Percentiles rank a stretch among this genome's conserved stretches.
phyloP scores from a whole-genome alignment of 192 early-diverging fungal genomes.

The Umbelopsis vinacea region DNA sequence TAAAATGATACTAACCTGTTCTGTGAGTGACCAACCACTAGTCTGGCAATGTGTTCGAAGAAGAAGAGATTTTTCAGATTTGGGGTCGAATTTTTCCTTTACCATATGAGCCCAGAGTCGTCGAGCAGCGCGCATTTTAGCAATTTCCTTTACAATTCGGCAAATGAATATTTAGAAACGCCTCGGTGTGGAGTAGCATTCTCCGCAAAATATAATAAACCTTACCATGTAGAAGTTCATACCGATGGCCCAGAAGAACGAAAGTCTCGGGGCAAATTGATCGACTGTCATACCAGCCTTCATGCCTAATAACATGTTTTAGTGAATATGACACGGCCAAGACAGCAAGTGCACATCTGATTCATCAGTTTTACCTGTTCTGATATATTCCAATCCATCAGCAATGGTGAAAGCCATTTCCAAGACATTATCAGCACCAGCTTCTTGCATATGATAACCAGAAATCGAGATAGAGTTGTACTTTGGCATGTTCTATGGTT shows the following conservation, averaged over 20 bases:
- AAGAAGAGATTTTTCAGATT: slow-evolving; percentile 77
- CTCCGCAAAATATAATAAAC: not conserved
- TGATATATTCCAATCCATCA: slow-evolving; percentile 84
- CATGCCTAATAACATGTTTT: slow-evolving; percentile 50
- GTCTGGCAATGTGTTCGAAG: slow-evolving; percentile 92
- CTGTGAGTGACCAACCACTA: slow-evolving; percentile 89
- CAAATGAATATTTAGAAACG: not conserved
- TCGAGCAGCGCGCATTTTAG: slow-evolving; percentile 87
- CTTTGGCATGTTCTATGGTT: slow-evolving; percentile 79
- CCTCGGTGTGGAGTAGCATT: too few species aligned
- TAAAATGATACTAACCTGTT: slow-evolving; percentile 57
- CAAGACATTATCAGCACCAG: slow-evolving; percentile 85
- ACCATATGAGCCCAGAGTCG: slow-evolving; percentile 83
- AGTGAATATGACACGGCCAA: slow-evolving; percentile 17
- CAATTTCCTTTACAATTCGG: slow-evolving; percentile 64
- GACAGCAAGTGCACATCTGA: not conserved
- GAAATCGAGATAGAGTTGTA: slow-evolving; percentile 97
- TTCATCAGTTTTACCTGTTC: slow-evolving; percentile 51
- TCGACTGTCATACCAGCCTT: slow-evolving; percentile 87
- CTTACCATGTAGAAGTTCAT: slow-evolving; percentile 93
- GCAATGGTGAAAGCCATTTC: slow-evolving; percentile 93
- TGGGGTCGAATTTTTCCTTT: slow-evolving; percentile 85
- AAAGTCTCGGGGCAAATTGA: slow-evolving; percentile 86
- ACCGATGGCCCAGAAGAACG: slow-evolving; percentile 91
- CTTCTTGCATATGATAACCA: slow-evolving; percentile 93